Conservation (phyloP, 129 eudicot species). For the Flaveria sonorensis region DNA sequence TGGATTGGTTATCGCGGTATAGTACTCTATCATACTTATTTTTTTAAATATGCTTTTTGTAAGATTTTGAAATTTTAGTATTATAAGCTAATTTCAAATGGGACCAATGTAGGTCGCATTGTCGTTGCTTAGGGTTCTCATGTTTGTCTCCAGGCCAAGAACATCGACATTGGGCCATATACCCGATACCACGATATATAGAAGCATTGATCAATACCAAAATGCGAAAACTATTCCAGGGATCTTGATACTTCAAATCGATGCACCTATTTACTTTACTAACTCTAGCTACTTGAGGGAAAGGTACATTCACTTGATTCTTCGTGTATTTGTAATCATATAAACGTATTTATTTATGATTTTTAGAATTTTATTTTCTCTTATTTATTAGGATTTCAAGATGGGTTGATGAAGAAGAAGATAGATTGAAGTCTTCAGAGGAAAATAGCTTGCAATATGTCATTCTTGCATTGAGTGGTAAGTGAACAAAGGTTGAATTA, state of each 20-base stretch:
- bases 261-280: conserved; percentile 89
- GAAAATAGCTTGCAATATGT: conserved; percentile 60
- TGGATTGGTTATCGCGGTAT: conserved; percentile 84
- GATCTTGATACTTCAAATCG: conserved; percentile 67
- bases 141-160: conserved; percentile 75
- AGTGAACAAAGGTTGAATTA: conserved; percentile 22
- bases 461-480: conserved; percentile 80
- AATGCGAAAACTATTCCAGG: conserved; percentile 61
- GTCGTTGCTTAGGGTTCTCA: conserved; percentile 68
- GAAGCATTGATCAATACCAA: conserved; percentile 83
- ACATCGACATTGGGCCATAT: conserved; percentile 64
- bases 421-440: conserved; percentile 49
- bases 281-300: conserved; percentile 80
- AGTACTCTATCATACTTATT: neutral
- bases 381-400: conserved; percentile 58
- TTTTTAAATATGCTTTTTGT: neutral
- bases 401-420: conserved; percentile 95
- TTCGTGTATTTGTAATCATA: neutral
- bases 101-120: conserved; percentile 60
- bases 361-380: neutral
- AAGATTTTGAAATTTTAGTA: neutral
- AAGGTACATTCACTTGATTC: conserved; percentile 46
- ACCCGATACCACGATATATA: conserved; percentile 58
- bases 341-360: neutral
- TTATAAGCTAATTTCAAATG: conserved; percentile 11